Conservation (phyloP, 805 yeast species). For the Saturnispora sekii region DNA sequence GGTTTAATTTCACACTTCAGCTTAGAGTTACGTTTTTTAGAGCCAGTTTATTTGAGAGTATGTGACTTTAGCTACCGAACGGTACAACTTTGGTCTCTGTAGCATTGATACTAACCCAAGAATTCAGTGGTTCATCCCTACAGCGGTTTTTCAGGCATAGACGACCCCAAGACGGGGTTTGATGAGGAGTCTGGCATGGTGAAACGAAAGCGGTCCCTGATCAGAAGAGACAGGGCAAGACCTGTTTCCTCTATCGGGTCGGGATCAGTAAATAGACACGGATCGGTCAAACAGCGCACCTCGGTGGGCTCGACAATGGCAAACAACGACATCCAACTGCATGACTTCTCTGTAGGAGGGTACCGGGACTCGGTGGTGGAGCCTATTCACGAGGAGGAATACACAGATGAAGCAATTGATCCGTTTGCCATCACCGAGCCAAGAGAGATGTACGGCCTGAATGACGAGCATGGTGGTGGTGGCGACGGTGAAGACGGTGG, state of each 20-base stretch:
- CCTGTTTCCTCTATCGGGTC: slow-evolving; percentile 9
- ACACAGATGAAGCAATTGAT: background rate
- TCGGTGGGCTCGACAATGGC: too few species aligned
- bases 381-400: background rate
- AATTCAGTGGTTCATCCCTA: slow-evolving; percentile 12
- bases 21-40: too few species aligned
- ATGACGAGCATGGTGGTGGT: slow-evolving; percentile 38
- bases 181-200: slow-evolving; percentile 25
- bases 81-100: too few species aligned
- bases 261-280: slow-evolving; percentile 3
- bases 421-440: slow-evolving; percentile 7
- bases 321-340: slow-evolving; percentile 5
- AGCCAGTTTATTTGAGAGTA: too few species aligned
- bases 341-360: background rate
- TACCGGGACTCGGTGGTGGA: background rate
- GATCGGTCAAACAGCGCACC: slow-evolving; percentile 1
- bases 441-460: slow-evolving; percentile 34
- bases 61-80: too few species aligned
- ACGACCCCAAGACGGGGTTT: background rate
- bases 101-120: background rate
- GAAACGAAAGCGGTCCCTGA: slow-evolving; percentile 56
- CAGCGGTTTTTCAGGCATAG: slow-evolving; percentile 5
- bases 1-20: too few species aligned
- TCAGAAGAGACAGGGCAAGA: slow-evolving; percentile 72
- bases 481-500: slow-evolving; percentile 14